Evolutionary conservation across 352 stramenopile species (phyloP).

Genomic region (Phytophthora parvispora): DNA sequence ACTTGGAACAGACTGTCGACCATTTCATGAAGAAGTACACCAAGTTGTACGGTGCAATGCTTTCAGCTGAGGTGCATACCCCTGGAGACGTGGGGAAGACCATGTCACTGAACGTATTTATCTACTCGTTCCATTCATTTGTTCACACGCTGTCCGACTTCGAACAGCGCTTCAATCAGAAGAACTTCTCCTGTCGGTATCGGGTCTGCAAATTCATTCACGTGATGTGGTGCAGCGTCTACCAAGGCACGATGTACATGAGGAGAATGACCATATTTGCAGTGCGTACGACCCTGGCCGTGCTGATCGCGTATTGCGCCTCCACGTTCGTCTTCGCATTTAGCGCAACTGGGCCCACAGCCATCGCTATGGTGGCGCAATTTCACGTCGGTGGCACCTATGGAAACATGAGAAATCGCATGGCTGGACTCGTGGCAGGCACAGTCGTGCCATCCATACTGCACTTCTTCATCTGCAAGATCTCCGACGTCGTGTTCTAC

Average conservation of each 20-base stretch:
- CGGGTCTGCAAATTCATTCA: constrained; percentile 64
- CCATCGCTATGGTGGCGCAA: constrained; percentile 74
- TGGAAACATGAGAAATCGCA: constrained; percentile 69
- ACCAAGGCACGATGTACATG: constrained; percentile 52
- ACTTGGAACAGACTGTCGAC: constrained; percentile 61
- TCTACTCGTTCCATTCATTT: constrained; percentile 85
- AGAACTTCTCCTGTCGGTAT: constrained; percentile 61
- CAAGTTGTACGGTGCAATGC: constrained; percentile 57
- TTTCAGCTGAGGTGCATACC: constrained; percentile 44
- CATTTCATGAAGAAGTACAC: constrained; percentile 72
- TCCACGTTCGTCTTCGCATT: constrained; percentile 80
- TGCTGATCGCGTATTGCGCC: constrained; percentile 60
- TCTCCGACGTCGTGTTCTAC: constrained; percentile 47
- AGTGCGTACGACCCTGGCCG: constrained; percentile 63
- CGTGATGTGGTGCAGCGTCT: constrained; percentile 45
- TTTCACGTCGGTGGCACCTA: constrained; percentile 78
- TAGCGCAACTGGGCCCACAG: constrained; percentile 63
- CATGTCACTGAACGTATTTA: constrained; percentile 80
- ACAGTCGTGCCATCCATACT: constrained; percentile 79
- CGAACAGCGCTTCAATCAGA: constrained; percentile 67
- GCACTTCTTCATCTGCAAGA: constrained; percentile 79
- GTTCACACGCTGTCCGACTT: constrained; percentile 73
- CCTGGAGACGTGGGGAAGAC: constrained; percentile 64
- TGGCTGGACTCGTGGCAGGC: constrained; percentile 73
- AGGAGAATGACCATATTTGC: constrained; percentile 54